These are phyloP conservation scores for Achaetomiella virescens DNA, from an alignment of 495 filamentous ascomycete species.

Conservation along the genomic window DNA sequence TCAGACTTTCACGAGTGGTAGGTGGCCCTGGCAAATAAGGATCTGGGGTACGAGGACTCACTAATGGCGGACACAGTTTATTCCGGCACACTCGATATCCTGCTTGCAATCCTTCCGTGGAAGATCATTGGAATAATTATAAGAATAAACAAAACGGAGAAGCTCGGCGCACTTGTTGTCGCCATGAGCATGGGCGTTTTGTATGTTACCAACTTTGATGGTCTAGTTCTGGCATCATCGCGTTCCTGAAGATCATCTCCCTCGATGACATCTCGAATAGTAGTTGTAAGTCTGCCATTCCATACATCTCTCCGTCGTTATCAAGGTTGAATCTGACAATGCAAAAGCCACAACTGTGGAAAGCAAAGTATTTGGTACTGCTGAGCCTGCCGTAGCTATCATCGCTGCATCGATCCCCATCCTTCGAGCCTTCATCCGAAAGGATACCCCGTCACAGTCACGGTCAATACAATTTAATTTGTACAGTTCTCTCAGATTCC, in stretches of 20 bases:
- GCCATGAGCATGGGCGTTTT: slow-evolving; percentile 28
- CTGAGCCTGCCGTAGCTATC: background rate
- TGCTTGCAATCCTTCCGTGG: slow-evolving; percentile 25
- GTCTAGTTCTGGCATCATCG: background rate
- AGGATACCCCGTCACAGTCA: too few species aligned
- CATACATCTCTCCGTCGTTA: background rate
- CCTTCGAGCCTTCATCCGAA: background rate
- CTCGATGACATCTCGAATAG: background rate
- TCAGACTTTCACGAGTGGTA: background rate
- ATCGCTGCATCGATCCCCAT: background rate
- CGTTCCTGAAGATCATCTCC: background rate
- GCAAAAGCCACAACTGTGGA: background rate
- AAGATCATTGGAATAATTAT: slow-evolving; percentile 17
- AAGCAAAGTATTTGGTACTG: background rate
- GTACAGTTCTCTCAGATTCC: too few species aligned
- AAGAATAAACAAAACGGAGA: slow-evolving; percentile 25
- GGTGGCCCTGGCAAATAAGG: background rate
- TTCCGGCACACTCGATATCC: slow-evolving; percentile 13
- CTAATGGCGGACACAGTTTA: too few species aligned
- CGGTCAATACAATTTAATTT: too few species aligned
- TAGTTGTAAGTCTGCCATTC: background rate
- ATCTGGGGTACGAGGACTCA: too few species aligned
- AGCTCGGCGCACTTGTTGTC: slow-evolving; percentile 16
- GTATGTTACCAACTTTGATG: background rate
- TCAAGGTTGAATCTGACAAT: background rate